Conservation (phyloP, 495 filamentous ascomycete genomes). For the Penicillium cosmopolitanum region DNA sequence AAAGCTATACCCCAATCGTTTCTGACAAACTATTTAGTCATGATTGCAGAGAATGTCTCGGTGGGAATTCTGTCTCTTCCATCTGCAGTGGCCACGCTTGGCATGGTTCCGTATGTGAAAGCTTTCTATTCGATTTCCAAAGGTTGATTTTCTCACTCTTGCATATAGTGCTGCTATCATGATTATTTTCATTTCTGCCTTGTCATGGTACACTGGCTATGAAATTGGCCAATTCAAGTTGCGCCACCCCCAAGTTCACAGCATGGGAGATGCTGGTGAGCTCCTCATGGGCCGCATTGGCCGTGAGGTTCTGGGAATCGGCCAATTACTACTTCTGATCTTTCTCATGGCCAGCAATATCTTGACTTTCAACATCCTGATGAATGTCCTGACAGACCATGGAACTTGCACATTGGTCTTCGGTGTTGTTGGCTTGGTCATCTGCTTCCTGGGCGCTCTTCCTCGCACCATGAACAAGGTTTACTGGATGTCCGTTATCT, state of each 20-base stretch:
- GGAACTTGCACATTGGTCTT: conserved; percentile 70
- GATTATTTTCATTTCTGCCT: conserved; percentile 61
- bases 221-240: conserved; percentile 42
- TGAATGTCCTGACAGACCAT: conserved; percentile 65
- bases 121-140: not conserved
- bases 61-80: conserved; percentile 69
- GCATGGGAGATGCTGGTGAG: conserved; percentile 71
- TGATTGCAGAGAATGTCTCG: conserved; percentile 71
- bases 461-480: conserved; percentile 66
- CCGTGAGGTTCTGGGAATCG: conserved; percentile 62
- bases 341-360: conserved; percentile 79
- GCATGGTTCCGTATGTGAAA: conserved; percentile 54
- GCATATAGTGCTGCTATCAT: conserved; percentile 49
- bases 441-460: conserved; percentile 65
- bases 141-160: conserved; percentile 7
- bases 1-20: not conserved
- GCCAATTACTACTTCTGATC: conserved; percentile 66
- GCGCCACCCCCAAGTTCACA: conserved; percentile 55
- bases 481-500: conserved; percentile 62
- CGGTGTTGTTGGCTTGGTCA: conserved; percentile 62
- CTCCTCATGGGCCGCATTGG: conserved; percentile 67
- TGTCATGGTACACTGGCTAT: conserved; percentile 58
- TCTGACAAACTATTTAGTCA: conserved; percentile 37
- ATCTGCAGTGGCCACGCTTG: conserved; percentile 62
- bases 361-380: conserved; percentile 65